Base-by-base conservation (phyloP, 805 yeast genomes). In the Metschnikowia reukaufii region DNA sequence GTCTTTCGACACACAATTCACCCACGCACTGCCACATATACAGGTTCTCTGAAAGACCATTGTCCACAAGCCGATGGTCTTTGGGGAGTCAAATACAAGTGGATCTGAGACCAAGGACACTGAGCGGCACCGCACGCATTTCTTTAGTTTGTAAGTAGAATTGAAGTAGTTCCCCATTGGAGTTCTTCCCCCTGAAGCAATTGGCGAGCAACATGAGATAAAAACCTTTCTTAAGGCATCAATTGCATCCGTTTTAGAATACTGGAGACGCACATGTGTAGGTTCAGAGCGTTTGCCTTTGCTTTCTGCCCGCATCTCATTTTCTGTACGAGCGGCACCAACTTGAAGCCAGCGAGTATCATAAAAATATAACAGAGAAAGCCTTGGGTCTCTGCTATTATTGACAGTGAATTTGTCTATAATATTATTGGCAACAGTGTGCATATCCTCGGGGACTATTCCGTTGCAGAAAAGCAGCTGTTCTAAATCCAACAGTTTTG, bases 21-120 rank as follows among this genome's bases (percentile, higher is more conserved):
- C 81, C 92, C 92, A 86, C 4, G 82, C 75, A 32, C 88, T 86
- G 0, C 94, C 94, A 63, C 96, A 87, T 30, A 86, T 68, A 64
- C 96, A 87, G 20, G 80, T 80, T 50, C 90, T 70, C 55, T 84
- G 90, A 61, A 81, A 83, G 1, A 84, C 83, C 67, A 81, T 70
- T 0, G 85, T 77, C 86, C 88, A 78, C 46, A 64, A 58, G 8
- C 69, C 74, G 29, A 70, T 51, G 44, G 71, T 44, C 50, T 57
- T 50, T 30, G 62, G 52, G 13, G 60, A 45, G 15, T 67, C 69
- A 49, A 70, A 75, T 5, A 70, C 67, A 25, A 63, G 44, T 37
- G 76, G 66, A 52, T 73, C 78, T 8, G 63, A 56, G 2, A 67
- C 63, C 16, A 70, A 63, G 0, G 83, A 75, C 2, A 70, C 55